A percentile compares a stretch with the other conserved stretches of the same genome.
Evolutionary conservation across 192 early-diverging fungal species (phyloP).

Genomic region (Lobosporangium transversale): DNA sequence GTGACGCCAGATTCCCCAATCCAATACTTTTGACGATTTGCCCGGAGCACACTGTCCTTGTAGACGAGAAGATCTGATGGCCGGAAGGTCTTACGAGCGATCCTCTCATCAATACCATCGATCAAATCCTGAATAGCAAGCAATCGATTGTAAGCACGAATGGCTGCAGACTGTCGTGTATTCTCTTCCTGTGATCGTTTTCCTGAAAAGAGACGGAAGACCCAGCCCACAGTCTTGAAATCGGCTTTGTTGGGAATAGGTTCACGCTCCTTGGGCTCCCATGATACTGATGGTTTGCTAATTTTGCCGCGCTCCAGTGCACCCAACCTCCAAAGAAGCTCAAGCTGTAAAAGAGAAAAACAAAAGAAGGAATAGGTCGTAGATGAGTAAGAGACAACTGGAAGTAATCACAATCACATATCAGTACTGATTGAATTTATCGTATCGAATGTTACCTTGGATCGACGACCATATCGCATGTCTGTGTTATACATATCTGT

Average conservation of each 20-base stretch:
- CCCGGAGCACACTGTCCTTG: conserved; percentile 58
- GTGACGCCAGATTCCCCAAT: conserved; percentile 56
- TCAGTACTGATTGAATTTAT: too few species aligned
- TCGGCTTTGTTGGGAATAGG: conserved; percentile 57
- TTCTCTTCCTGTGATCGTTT: conserved; percentile 68
- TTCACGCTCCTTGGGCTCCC: conserved; percentile 62
- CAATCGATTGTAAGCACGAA: conserved; percentile 68
- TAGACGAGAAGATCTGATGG: conserved; percentile 60
- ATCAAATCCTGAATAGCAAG: conserved; percentile 69
- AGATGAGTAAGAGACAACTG: not conserved
- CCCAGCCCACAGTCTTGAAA: conserved; percentile 67
- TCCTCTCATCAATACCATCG: conserved; percentile 66
- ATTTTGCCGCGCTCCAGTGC: conserved; percentile 59
- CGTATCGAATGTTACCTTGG: too few species aligned
- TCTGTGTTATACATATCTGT: conserved; percentile 63
- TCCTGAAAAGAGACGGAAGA: conserved; percentile 69
- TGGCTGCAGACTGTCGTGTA: conserved; percentile 63
- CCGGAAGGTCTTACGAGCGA: conserved; percentile 61
- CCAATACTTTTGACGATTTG: conserved; percentile 65
- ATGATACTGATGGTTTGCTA: conserved; percentile 62
- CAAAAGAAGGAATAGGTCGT: not conserved
- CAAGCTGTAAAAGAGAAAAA: conserved; percentile 55
- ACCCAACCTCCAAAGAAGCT: conserved; percentile 66
- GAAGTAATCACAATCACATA: not conserved
- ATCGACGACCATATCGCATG: conserved; percentile 73